Base-by-base conservation (phyloP, 75 land plant species). In the Isoetes taiwanensis region DNA sequence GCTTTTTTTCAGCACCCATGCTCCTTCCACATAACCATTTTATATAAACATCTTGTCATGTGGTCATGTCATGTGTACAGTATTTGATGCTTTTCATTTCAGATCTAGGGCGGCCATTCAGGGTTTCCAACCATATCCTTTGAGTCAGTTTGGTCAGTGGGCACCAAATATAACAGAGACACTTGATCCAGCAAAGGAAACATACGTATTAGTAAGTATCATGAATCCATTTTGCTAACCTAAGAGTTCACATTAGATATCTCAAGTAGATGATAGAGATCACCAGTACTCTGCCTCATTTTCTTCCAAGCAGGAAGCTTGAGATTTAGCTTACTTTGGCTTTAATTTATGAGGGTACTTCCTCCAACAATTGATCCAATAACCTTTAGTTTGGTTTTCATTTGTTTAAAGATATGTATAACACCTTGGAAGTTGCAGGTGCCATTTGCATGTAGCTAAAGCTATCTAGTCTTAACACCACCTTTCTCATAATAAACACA, bases 101-200 rank as follows among this genome's bases (percentile, higher is more conserved):
- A 93, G 98, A 63, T 64, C 70, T 52, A 70, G 57, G 52, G 96
- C 99, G 52, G 76, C 94, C 16, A 61, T 94, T 40, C 71, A 85
- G 56, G 86, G 90, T 20, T 94, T 94, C 61, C 70, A 82, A 62
- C 78, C 79, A 41, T 82, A 84, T 64, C 90, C 99, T 5, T 79
- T 94, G 1, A 74, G 80, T 2, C 90, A 84, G 55, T 89, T 94
- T 66, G 90, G 96, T 24, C 74, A 50, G 34, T 94, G 99, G 99
- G 96, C 79, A 28, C 83, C 99, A 34, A 78, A 75, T 23, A 73
- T 94, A 61, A 41, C 81, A 19, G 64, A 77, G 14, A 86, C 80
- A 27, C 78, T 94, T 60, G 84, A 94, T 67, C 76, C 76, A 52
- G 39, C 56, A 28, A 94, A 89, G 60, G 96, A 93, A 34, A 93